phyloP scores from a whole-genome alignment of 1,139 yeast genomes.

The Blastobotrys aristatus region DNA sequence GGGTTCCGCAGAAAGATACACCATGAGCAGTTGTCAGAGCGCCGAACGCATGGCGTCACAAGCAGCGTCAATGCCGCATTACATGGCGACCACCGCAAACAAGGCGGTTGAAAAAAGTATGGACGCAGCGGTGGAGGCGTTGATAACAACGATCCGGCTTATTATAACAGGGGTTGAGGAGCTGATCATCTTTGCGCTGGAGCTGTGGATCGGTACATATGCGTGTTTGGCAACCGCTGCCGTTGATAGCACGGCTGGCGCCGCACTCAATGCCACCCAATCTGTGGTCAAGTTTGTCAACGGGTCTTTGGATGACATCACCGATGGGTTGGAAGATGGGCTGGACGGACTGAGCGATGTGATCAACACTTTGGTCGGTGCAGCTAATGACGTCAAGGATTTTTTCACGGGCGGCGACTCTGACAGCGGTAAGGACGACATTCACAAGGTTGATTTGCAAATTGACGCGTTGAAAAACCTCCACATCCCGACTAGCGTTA shows the following conservation, averaged over 20 bases:
- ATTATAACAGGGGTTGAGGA: constrained; percentile 54
- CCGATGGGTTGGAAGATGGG: constrained; percentile 59
- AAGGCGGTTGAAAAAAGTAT: constrained; percentile 44
- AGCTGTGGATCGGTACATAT: constrained; percentile 76
- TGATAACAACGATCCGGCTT: constrained; percentile 40
- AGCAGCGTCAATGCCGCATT: constrained; percentile 49
- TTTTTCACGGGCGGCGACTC: constrained; percentile 51
- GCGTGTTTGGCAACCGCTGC: constrained; percentile 75
- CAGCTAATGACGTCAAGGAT: constrained; percentile 42
- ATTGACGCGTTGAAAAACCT: constrained; percentile 52
- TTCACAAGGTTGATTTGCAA: constrained; percentile 49
- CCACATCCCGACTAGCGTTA: constrained; percentile 57
- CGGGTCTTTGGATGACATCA: constrained; percentile 47
- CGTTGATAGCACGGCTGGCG: constrained; percentile 63
- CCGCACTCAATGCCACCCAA: constrained; percentile 71
- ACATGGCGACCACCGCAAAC: constrained; percentile 52
- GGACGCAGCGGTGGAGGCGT: constrained; percentile 43
- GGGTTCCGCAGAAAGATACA: constrained; percentile 24
- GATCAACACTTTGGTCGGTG: constrained; percentile 39
- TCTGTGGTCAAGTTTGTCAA: constrained; percentile 56
- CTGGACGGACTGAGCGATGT: constrained; percentile 47
- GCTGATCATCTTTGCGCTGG: constrained; percentile 59
- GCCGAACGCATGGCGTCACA: constrained; percentile 44
- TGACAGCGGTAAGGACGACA: constrained; percentile 37
- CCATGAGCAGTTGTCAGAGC: constrained; percentile 39